A percentile compares a stretch with the other conserved stretches of the same genome.
Conservation (phyloP, 2,329 filamentous ascomycete genomes). For the Cordyceps cateniannulata region DNA sequence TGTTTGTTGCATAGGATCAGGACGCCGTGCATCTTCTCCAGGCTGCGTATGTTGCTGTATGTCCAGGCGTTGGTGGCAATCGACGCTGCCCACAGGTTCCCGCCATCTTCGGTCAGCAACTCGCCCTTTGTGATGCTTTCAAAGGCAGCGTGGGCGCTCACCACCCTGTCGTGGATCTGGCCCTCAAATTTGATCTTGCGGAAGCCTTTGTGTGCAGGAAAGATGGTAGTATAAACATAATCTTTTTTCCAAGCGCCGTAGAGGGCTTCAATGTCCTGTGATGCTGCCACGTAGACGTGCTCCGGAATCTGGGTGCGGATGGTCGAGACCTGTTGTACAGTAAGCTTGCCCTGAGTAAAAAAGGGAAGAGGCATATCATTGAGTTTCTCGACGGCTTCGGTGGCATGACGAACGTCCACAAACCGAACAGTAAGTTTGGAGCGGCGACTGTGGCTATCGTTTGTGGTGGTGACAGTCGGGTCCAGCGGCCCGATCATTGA, state of each 20-base stretch:
- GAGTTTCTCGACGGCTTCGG: not conserved
- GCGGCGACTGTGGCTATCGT: not conserved
- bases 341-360: not conserved
- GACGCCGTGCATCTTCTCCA: not conserved
- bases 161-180: not conserved
- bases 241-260: not conserved
- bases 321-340: slow-evolving; percentile 5
- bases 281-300: not conserved
- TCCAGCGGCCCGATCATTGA: slow-evolving; percentile 5
- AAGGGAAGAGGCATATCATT: not conserved
- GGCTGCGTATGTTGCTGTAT: not conserved
- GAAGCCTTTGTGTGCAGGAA: not conserved
- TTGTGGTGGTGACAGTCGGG: not conserved
- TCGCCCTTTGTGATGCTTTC: not conserved
- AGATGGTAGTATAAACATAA: not conserved
- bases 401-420: not conserved
- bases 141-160: not conserved
- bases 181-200: not conserved
- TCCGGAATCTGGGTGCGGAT: not conserved
- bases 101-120: slow-evolving; percentile 2
- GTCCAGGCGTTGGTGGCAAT: slow-evolving; percentile 10
- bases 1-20: slow-evolving; percentile 1
- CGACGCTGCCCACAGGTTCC: slow-evolving; percentile 3
- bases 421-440: slow-evolving; percentile 5
- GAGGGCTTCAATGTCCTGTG: slow-evolving; percentile 7